Percentiles rank a stretch among this genome's conserved stretches.
These are phyloP conservation scores for Closterium sp. DNA, from an alignment of 139 green algal genomes.

Conservation along the genomic window DNA sequence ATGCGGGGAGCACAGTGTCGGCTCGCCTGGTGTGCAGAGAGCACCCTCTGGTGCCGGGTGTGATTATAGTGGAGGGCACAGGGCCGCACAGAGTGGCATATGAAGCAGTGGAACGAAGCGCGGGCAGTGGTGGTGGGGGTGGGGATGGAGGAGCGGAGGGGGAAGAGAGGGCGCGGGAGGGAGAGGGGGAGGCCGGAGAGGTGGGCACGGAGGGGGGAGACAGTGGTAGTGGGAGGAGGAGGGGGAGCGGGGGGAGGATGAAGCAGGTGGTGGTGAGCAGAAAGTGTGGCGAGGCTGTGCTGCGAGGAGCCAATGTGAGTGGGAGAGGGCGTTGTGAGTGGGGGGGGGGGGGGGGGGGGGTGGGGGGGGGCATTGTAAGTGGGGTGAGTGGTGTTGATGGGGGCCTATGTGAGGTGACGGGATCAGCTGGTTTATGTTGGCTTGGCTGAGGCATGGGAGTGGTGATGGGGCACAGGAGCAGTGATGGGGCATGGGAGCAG, in stretches of 20 bases:
- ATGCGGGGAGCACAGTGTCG: not conserved
- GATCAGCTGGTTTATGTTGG: no score
- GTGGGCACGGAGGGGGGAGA: no score
- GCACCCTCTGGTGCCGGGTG: conserved; percentile 21
- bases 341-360: no score
- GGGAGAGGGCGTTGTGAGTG: not conserved
- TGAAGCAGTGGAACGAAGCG: not conserved
- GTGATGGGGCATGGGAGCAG: no score
- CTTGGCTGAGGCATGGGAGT: no score
- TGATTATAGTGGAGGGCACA: conserved; percentile 34
- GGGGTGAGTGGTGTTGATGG: not conserved
- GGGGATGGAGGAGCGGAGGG: not conserved
- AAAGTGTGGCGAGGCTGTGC: conserved; percentile 78
- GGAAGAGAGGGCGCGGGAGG: not conserved
- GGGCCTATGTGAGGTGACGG: no score
- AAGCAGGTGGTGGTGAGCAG: conserved; percentile 70
- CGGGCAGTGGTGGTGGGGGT: not conserved
- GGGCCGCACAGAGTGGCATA: conserved; percentile 39
- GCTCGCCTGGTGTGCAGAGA: conserved; percentile 1
- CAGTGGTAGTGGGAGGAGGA: not conserved
- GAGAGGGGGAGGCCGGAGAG: not conserved
- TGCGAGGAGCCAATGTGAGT: conserved; percentile 71
- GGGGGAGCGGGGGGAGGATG: not conserved
- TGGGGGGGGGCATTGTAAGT: not conserved
- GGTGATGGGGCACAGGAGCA: no score